Evolutionary conservation across 1,139 yeast genomes (phyloP), one percentile per base, ranked within the genome.

Genomic region (Zhuliangozyma blackwelliae): DNA sequence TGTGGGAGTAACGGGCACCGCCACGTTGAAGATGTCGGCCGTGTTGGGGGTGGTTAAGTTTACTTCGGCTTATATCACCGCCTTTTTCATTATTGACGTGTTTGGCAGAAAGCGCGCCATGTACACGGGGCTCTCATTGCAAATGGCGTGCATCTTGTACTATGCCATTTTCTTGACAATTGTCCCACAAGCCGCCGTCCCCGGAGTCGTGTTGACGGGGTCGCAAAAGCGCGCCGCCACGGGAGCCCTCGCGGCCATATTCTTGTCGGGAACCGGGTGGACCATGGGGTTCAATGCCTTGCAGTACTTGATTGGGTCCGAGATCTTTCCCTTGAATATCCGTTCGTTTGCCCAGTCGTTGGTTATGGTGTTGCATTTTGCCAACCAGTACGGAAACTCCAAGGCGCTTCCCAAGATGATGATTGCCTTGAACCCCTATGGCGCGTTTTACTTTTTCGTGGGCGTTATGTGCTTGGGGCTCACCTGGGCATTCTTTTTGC

Each of bases 221-320:
- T 53, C 68, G 2, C 55, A 67, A 43, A 38, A 47, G 7, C 47
- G 54, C 10, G 79, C 79, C 5, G 63, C 76, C 30, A 57, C 62
- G 36, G 78, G 66, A 38, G 81, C 82, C 1, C 56, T 76, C 44
- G 78, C 80, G 2, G 67, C 77, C 33, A 55, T 79, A 33, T 77
- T 65, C 53, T 47, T 77, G 31, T 62, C 72, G 29, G 84, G 83
- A 40, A 57, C 68, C 9, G 83, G 82, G 27, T 79, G 84, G 84
- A 72, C 79, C 12, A 54, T 77, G 59, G 84, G 84, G 8, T 79
- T 75, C 67, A 79, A 79, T 57, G 61, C 76, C 3, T 61, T 77
- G 39, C 84, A 78, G 53, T 79, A 77, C 48, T 64, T 79, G 45
- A 57, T 78, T 46, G 79, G 78, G 36, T 67, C 82, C 5, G 84